Base-by-base conservation (phyloP, 1,284 basidiomycete species). In the Trichosporon asahii region DNA sequence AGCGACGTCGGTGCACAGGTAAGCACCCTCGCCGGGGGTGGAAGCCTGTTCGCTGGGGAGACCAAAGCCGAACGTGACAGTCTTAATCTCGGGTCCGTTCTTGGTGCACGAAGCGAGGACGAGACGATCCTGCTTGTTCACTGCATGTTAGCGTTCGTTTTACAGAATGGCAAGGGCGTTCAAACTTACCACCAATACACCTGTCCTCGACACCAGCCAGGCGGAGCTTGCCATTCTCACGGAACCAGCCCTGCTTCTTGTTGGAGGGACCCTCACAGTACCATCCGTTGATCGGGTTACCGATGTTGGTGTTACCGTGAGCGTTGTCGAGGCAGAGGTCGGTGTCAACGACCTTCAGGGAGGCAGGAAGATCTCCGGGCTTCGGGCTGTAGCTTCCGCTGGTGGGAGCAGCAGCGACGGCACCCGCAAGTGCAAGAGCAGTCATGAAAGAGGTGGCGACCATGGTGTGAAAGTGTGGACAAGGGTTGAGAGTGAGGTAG, bases 241-340 rank as follows among this genome's bases (percentile, higher is more conserved):
- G 57, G 29, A 61, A 31, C 29, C 29, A 61, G 14, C 57, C 57
- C 57, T 61, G 57, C 29, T 61, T 61, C 27, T 61, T 29, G 15
- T 18, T 8, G 11, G 14, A n/a, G 7, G 27, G 15, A 31, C 57
- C 57, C 5, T n/a, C 57, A 15, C 57, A 61, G 18, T n/a, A 18
- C 57, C 57, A 61, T 4, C 57, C 57, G 57, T 61, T 61, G 57
- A 61, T 61, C 11, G 57, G 57, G 57, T 61, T 61, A 9, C 57
- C 57, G n/a, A 61, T 61, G 57, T 61, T 11, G 18, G 57, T 61
- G 18, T 12, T 18, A 15, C 15, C 57, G 57, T 61, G 57, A 18
- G 57, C 27, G 57, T 61, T 61, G 57, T 61, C 57, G 18, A 61
- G 21, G n/a, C 57, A 61, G 29, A 61, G 57, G 15, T 61, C 57